Percentiles rank a stretch among this genome's conserved stretches.
Evolutionary conservation across 768 basidiomycete genomes (phyloP).

Genomic region (Tylopilus intermedius): DNA sequence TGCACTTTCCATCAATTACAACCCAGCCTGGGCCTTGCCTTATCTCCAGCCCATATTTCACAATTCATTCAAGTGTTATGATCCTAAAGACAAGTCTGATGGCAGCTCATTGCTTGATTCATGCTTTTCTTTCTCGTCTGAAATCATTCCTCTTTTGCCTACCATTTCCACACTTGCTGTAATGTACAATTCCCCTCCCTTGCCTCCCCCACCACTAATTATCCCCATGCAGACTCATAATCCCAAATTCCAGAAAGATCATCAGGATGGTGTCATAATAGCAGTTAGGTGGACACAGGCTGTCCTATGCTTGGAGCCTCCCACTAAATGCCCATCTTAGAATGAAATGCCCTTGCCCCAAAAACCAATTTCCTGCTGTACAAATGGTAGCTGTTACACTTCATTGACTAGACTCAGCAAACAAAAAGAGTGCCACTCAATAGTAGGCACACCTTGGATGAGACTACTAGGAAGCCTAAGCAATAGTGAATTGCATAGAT

Average conservation of each 20-base stretch:
- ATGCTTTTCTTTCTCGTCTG: constrained; percentile 24
- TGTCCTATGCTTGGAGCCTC: constrained; percentile 38
- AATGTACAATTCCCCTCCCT: constrained; percentile 44
- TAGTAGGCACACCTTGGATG: too few species aligned
- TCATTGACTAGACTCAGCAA: too few species aligned
- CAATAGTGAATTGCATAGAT: too few species aligned
- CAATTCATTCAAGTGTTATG: constrained; percentile 33
- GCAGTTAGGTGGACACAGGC: constrained; percentile 52
- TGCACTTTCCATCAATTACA: constrained; percentile 41
- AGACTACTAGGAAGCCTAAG: too few species aligned
- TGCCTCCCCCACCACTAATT: constrained; percentile 50
- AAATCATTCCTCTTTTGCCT: constrained; percentile 16
- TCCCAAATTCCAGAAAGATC: constrained; percentile 36
- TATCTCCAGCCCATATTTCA: constrained; percentile 39
- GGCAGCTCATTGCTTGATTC: constrained; percentile 37
- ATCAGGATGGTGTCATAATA: constrained; percentile 65
- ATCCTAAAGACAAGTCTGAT: constrained; percentile 39
- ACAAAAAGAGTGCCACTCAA: too few species aligned
- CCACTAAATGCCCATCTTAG: constrained; percentile 34
- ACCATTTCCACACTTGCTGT: constrained; percentile 38
- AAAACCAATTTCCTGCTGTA: constrained; percentile 60
- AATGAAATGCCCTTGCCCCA: constrained; percentile 32
- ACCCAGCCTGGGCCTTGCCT: constrained; percentile 42
- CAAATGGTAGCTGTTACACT: constrained; percentile 60
- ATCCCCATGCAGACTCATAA: constrained; percentile 23